These are phyloP conservation scores for Paracamarosporium sp. DNA, from an alignment of 2,329 filamentous ascomycete genomes.

Conservation along the genomic window DNA sequence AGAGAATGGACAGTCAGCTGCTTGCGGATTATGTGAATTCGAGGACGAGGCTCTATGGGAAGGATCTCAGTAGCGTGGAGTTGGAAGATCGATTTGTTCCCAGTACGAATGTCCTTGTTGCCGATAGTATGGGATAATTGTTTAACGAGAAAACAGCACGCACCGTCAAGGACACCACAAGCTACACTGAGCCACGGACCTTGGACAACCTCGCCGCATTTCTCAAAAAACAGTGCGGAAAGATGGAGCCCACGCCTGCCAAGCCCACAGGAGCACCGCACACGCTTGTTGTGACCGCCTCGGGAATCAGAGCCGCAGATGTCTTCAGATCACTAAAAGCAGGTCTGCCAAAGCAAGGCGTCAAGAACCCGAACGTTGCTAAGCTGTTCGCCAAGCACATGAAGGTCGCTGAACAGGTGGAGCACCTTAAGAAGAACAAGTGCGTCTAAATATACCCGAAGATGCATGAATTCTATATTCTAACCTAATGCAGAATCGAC, in stretches of 20 bases:
- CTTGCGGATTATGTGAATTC: conserved; percentile 87
- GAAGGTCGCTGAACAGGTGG: conserved; percentile 86
- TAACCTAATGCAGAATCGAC: conserved; percentile 66
- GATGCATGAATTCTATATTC: background rate
- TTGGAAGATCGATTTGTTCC: conserved; percentile 81
- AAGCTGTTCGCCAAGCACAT: conserved; percentile 99
- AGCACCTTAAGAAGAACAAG: conserved; percentile 71
- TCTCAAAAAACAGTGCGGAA: conserved; percentile 70
- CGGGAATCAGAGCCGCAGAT: conserved; percentile 86
- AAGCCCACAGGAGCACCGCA: conserved; percentile 70
- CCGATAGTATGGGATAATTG: background rate
- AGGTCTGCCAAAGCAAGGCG: conserved; percentile 41
- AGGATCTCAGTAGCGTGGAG: conserved; percentile 82
- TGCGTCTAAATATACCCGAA: conserved; percentile 29
- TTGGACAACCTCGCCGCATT: conserved; percentile 80
- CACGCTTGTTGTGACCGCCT: conserved; percentile 85
- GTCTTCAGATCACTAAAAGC: conserved; percentile 80
- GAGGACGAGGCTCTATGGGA: conserved; percentile 77
- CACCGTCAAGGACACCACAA: conserved; percentile 80
- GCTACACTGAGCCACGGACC: conserved; percentile 70
- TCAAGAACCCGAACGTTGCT: conserved; percentile 76
- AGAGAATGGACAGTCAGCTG: conserved; percentile 81
- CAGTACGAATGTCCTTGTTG: conserved; percentile 57
- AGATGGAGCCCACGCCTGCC: conserved; percentile 67
- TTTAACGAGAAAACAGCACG: conserved; percentile 60